Evolutionary conservation across 2,329 filamentous ascomycete species (phyloP).

Genomic region (Tothia fuscella): DNA sequence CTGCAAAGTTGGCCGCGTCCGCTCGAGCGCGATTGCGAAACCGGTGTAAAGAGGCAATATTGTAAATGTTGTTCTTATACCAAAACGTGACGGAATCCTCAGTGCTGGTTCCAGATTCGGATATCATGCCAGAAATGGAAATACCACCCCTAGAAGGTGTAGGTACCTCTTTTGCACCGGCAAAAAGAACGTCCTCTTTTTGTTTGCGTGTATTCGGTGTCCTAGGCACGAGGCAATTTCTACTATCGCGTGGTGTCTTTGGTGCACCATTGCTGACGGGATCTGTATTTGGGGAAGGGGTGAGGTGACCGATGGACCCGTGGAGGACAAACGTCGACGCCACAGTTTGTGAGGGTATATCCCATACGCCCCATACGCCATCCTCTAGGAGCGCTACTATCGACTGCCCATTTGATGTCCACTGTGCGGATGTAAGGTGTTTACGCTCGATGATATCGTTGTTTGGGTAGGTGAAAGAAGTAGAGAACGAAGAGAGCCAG

Average conservation of each 20-base stretch:
- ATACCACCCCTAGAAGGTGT: slow-evolving; percentile 27
- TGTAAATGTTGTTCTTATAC: slow-evolving; percentile 33
- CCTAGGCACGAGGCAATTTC: slow-evolving; percentile 33
- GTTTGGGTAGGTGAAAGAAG: neutral
- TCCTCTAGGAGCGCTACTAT: slow-evolving; percentile 37
- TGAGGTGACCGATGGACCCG: slow-evolving; percentile 21
- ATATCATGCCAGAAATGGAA: slow-evolving; percentile 24
- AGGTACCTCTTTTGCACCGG: slow-evolving; percentile 5
- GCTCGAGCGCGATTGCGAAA: too few species aligned
- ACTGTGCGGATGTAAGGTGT: slow-evolving; percentile 35
- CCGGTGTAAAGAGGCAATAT: slow-evolving; percentile 32
- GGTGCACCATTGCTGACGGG: slow-evolving; percentile 15
- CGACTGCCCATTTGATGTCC: slow-evolving; percentile 33
- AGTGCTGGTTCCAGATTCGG: slow-evolving; percentile 19
- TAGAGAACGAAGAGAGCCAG: neutral
- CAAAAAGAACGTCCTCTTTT: slow-evolving; percentile 19
- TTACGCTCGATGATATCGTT: slow-evolving; percentile 29
- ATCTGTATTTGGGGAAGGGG: slow-evolving; percentile 10
- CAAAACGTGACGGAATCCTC: slow-evolving; percentile 37
- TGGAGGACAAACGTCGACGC: slow-evolving; percentile 22
- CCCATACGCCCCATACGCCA: slow-evolving; percentile 44
- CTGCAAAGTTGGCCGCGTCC: too few species aligned
- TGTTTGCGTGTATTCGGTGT: slow-evolving; percentile 38
- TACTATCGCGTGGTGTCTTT: slow-evolving; percentile 21
- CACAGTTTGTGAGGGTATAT: slow-evolving; percentile 25